Base-by-base conservation (phyloP, 1,284 basidiomycete species). In the Tremellales sp. region DNA sequence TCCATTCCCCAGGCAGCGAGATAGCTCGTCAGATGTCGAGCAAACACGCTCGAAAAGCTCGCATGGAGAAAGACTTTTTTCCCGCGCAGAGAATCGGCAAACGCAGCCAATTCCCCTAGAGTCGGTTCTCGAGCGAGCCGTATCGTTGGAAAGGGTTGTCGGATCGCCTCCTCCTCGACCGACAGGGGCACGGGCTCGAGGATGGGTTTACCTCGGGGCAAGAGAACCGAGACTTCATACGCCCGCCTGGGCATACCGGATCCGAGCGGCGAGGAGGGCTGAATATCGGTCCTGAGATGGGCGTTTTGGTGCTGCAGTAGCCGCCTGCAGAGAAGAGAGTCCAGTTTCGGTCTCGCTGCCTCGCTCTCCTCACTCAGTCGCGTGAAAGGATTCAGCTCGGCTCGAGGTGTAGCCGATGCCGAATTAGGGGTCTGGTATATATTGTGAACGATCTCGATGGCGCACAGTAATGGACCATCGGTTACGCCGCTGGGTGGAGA, bases 1-100 rank as follows among this genome's bases (percentile, higher is more conserved):
- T 94, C 88, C 79, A 95, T 79, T 14, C 90, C 90, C 91, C 92
- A 95, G 4, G 86, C 81, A n/a, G 86, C 87, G 47, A 95, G 78
- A 70, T 93, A 93, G 57, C 84, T 86, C 28, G 89, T 90, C 22
- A 97, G 76, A 67, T 93, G 88, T 41, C 87, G 85, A 0, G 90
- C 90, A 62, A 95, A 97, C 0, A 84, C 81, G 35, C 87, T 87
- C 49, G 81, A 81, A 12, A 86, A 78, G 58, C 81, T 85, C 5
- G 92, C 88, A 60, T 92, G 86, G 14, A 97, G 74, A 0, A 80
- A 81, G 0, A 85, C 88, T 58, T 81, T 85, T 68, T 84, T 87
- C 5, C 88, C 87, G 53, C 83, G 81, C 36, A 97, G 72, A 3
- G 79, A 82, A 47, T 91, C 87, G 3, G 84, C 81, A 71, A 95